A percentile compares a stretch with the other conserved stretches of the same genome.
Evolutionary conservation across 441 rosid genomes (phyloP).

Genomic region (Gossypium armourianum): DNA sequence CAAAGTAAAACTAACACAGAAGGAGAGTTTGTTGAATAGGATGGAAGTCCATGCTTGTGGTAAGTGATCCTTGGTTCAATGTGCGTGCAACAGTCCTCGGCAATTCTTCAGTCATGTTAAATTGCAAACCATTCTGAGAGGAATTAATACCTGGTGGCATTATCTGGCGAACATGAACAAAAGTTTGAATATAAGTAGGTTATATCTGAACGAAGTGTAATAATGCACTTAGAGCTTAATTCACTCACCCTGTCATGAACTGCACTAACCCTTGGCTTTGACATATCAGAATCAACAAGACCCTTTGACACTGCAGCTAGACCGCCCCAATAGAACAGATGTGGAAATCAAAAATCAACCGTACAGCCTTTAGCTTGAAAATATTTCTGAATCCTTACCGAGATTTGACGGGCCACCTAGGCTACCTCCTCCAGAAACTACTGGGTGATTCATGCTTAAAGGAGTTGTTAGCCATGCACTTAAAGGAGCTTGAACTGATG

Average conservation of each 20-base stretch:
- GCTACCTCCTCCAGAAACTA: constrained; percentile 27
- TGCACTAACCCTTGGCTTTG: constrained; percentile 25
- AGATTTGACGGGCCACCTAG: constrained; percentile 25
- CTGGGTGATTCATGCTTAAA: constrained; percentile 28
- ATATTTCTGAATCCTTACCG: constrained; percentile 18
- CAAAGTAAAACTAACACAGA: constrained; percentile 25
- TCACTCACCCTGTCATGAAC: constrained; percentile 29
- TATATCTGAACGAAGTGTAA: neutral
- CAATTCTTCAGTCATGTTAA: constrained; percentile 26
- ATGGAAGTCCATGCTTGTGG: constrained; percentile 40
- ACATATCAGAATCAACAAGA: constrained; percentile 25
- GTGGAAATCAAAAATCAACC: neutral
- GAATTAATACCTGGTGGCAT: constrained; percentile 25
- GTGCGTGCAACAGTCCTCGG: constrained; percentile 36
- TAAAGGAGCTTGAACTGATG: constrained; percentile 28
- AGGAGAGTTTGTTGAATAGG: constrained; percentile 31
- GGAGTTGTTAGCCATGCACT: constrained; percentile 38
- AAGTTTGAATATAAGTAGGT: constrained; percentile 5
- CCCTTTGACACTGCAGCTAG: constrained; percentile 27
- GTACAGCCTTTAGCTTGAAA: neutral
- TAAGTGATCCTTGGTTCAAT: constrained; percentile 21
- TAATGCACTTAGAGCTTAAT: neutral
- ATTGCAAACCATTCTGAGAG: constrained; percentile 21
- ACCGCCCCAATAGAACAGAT: constrained; percentile 12
- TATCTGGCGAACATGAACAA: constrained; percentile 19